These are phyloP conservation scores for Zygosaccharomyces bailii DNA, from an alignment of 805 yeast genomes.

Conservation along the genomic window DNA sequence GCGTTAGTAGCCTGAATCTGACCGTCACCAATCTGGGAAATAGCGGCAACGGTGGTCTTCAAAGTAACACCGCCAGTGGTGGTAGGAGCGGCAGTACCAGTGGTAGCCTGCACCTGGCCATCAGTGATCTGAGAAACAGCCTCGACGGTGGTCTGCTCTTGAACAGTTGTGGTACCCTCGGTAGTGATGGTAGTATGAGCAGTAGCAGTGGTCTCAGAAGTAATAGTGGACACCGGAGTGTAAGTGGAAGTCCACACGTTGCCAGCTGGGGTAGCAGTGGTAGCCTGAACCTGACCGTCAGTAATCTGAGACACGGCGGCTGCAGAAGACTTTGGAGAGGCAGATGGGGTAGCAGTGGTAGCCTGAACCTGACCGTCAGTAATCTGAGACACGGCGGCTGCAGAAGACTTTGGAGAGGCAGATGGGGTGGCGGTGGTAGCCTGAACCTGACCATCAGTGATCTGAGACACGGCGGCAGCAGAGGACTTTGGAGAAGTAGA, in stretches of 20 bases:
- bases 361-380: constrained; percentile 18
- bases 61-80: constrained; percentile 40
- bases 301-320: constrained; percentile 16
- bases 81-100: constrained; percentile 29
- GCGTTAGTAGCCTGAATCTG: constrained; percentile 28
- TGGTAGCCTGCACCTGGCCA: constrained; percentile 37
- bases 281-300: constrained; percentile 17
- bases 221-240: constrained; percentile 28
- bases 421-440: constrained; percentile 42
- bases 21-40: constrained; percentile 32
- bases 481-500: constrained; percentile 22
- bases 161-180: constrained; percentile 31
- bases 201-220: constrained; percentile 32
- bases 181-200: constrained; percentile 31
- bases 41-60: constrained; percentile 31
- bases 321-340: constrained; percentile 10
- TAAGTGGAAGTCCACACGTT: constrained; percentile 17
- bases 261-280: constrained; percentile 37
- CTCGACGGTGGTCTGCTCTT: constrained; percentile 30
- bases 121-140: constrained; percentile 34
- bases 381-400: constrained; percentile 16
- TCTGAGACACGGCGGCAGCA: constrained; percentile 41
- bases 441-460: constrained; percentile 44
- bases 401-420: constrained; percentile 5
- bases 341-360: constrained; percentile 10